Evolutionary conservation across 176 grass and related monocot genomes (phyloP), one percentile per base, ranked within the genome.

Genomic region (Zea luxurians): DNA sequence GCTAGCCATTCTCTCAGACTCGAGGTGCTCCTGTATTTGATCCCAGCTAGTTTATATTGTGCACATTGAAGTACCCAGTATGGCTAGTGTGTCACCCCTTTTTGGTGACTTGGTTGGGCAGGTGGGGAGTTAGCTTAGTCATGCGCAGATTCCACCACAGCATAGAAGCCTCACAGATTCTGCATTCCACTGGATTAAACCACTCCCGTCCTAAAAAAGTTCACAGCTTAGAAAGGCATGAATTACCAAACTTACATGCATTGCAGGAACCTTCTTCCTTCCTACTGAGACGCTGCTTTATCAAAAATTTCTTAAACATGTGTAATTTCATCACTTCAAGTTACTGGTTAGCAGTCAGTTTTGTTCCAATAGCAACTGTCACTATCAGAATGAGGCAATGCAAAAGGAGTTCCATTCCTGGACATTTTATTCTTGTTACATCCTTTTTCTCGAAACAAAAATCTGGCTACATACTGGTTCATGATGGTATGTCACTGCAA

Each of bases 1-100:
- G 48, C 75, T 50, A 3, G 66, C 66, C 87, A 81, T 89, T 84
- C 42, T 84, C 71, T 64, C 57, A 81, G 62, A 45, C 77, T 77
- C n/a, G 10, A 66, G 40, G 9, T 66, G 82, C 48, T 61, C 42
- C 77, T 66, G 77, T 47, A 85, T 76, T 65, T 66, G 45, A 72
- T 42, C 37, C 66, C 38, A 71, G 58, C 44, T 4, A n/a, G 76
- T 89, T 76, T 59, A 58, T 58, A 58, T 20, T 66, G 71, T 77
- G 37, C 40, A 42, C 17, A 11, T 3, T 37, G 59, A 48, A 86
- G 65, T 63, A 66, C 35, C 20, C 37, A 49, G 17, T 0, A 70
- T 18, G 61, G 37, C 36, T 72, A 38, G 72, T 45, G n/a, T 12
- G 59, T 61, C 87, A 85, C 45, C 41, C 59, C 42, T 61, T 81